These are phyloP conservation scores for Podospora didyma DNA, from an alignment of 495 filamentous ascomycete species.

Conservation along the genomic window DNA sequence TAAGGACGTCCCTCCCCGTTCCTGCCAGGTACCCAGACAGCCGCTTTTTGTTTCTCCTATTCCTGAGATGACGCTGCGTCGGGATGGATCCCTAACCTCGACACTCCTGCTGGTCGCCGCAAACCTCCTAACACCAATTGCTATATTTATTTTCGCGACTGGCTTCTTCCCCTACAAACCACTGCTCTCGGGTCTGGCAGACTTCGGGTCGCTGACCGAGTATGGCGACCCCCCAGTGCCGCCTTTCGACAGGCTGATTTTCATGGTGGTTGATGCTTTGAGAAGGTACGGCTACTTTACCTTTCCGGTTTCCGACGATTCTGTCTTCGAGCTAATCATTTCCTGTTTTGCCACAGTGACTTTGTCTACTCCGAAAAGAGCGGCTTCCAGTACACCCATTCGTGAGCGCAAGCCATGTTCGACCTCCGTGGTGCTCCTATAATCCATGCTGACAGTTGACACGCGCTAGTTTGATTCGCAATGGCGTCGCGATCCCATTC, in stretches of 20 bases:
- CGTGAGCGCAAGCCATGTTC: conserved; percentile 45
- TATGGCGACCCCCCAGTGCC: conserved; percentile 51
- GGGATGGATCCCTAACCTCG: conserved; percentile 30
- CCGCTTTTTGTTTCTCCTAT: neutral
- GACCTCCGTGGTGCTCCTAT: neutral
- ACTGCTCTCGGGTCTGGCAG: conserved; percentile 77
- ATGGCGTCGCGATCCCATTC: conserved; percentile 82
- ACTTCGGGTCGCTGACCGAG: conserved; percentile 45
- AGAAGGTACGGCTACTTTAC: conserved; percentile 60
- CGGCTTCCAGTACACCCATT: conserved; percentile 86
- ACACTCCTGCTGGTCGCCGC: conserved; percentile 51
- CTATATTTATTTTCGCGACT: conserved; percentile 77
- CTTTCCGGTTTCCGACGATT: neutral
- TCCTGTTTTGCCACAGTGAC: conserved; percentile 55
- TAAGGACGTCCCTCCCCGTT: neutral
- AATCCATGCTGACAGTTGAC: neutral
- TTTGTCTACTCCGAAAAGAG: conserved; percentile 84
- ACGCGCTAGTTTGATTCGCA: conserved; percentile 68
- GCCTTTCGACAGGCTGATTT: conserved; percentile 83
- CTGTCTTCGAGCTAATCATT: neutral
- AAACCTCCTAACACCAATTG: conserved; percentile 74
- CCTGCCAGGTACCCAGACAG: neutral
- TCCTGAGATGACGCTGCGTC: conserved; percentile 24
- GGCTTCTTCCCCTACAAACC: conserved; percentile 99
- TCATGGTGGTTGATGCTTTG: conserved; percentile 97